Evolutionary conservation across 163 green algal species (phyloP), one percentile per base, ranked within the genome.

Genomic region (Scenedesmus sp.): DNA sequence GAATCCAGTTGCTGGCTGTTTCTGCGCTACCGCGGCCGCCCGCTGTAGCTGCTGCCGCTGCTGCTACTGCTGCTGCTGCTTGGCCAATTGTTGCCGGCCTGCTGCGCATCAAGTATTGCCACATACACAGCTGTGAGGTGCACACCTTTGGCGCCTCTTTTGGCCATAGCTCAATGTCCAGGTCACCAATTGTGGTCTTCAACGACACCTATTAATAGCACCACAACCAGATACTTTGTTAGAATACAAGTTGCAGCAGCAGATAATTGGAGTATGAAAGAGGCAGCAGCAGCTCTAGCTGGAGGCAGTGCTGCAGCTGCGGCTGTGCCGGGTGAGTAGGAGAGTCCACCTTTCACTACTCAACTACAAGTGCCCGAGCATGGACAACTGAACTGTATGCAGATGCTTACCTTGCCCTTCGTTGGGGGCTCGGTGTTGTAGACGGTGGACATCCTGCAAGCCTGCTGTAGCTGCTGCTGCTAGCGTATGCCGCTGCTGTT

Each of bases 141-240:
- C 62, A 34, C 52, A 91, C 96, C 96, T 97, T 97, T 0, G 97
- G 98, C 0, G 98, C 98, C 92, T 99, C 98, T 91, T 99, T 99
- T 4, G 97, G 86, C 97, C 98, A 99, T 55, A 99, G 94, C 93
- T 99, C 98, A 13, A 99, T 96, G 55, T 99, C 98, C 2, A 99
- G 82, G 60, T 99, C 97, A 26, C 98, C 98, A 23, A 97, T 83
- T 0, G 94, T 98, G 1, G 98, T 99, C 7, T 97, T 95, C 1
- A 99, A 89, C 16, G 99, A 94, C 12, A 99, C 97, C 97, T 99
- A 93, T 60, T 16, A n/a, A 8, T 34, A n/a, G 55, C 18, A 73
- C 10, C 18, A n/a, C 7, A 84, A 56, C 15, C 18, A 52, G 54
- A 55, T 5, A 67, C 0, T 52, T 34, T 10, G 0, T 34, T n/a